Evolutionary conservation across 176 grass and related monocot genomes (phyloP).

Genomic region (Oryza longistaminata): DNA sequence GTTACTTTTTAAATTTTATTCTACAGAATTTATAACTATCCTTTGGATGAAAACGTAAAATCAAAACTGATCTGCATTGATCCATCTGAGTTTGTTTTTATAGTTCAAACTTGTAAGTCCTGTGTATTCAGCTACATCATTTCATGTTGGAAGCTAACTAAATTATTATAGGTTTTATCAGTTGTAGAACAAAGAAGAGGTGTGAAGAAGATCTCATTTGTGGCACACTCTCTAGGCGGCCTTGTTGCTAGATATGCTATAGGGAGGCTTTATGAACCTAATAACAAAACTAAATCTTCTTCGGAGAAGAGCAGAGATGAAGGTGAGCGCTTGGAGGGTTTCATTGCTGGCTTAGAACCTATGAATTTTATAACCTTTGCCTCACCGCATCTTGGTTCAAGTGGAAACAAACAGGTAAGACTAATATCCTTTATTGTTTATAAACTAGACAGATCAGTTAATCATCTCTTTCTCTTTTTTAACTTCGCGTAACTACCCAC

Average conservation of each 20-base stretch:
- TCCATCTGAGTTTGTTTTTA: constrained; percentile 20
- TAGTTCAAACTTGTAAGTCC: neutral
- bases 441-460: constrained; percentile 19
- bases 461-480: constrained; percentile 15
- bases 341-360: constrained; percentile 82
- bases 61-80: constrained; percentile 2
- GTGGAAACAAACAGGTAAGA: constrained; percentile 90
- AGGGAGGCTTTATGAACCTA: constrained; percentile 77
- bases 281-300: constrained; percentile 28
- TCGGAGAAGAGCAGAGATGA: constrained; percentile 44
- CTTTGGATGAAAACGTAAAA: neutral
- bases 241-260: constrained; percentile 92
- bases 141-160: constrained; percentile 34
- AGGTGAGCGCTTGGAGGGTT: constrained; percentile 44
- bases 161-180: constrained; percentile 71
- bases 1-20: neutral
- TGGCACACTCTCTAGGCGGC: constrained; percentile 95
- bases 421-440: constrained; percentile 23
- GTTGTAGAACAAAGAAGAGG: constrained; percentile 83
- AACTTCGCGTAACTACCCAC: constrained; percentile 6
- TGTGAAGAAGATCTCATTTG: constrained; percentile 88
- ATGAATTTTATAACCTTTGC: constrained; percentile 99
- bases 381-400: constrained; percentile 96
- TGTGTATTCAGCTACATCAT: constrained; percentile 18
- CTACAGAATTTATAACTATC: neutral